Base-by-base conservation (phyloP, 2,329 filamentous ascomycete genomes). In the Colletotrichum tanaceti region DNA sequence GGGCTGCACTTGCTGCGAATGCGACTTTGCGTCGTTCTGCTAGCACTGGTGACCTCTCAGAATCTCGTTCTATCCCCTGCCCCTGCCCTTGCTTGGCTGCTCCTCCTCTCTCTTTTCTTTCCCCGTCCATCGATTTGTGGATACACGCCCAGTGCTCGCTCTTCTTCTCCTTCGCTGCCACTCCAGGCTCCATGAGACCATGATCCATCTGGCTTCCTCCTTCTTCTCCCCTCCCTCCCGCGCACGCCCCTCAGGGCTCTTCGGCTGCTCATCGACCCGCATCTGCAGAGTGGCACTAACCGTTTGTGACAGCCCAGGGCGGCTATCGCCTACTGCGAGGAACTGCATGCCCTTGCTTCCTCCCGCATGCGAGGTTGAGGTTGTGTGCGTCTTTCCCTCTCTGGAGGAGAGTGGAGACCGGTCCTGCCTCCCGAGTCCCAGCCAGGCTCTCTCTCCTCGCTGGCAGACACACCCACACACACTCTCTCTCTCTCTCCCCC, bases 291-390 rank as follows among this genome's bases (percentile, higher is more conserved):
- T 52, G 39, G 46, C 59, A 55, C 60, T 66, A 66, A 46, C 69
- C 62, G 65, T 69, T 53, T 46, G 43, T 50, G 60, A 55, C 54
- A 66, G 66, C 66, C 57, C 62, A 49, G 69, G 67, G 69, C 69
- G 69, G 69, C 69, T 71, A 71, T 70, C 69, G 60, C 32, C 66
- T 66, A 53, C 58, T 70, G 61, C 58, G 65, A 69, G 49, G 24
- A 71, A 66, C 62, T 54, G 46, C 58, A 55, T 53, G 59, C 50
- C 66, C 66, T 54, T 65, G 66, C 60, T 53, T 54, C 66, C 69
- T 53, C 58, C 66, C 69, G 68, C 65, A 68, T 68, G 65, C 65
- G 20, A 58, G 35, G 58, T 20, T 47, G 32, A 35, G 32, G 32
- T 35, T 35, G 32, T 35, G 32, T 35, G 41, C 32, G 32, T 54